Evolutionary conservation across 83 land plant species (phyloP), one percentile per base, ranked within the genome.

Genomic region (Diphasiastrum complanatum): DNA sequence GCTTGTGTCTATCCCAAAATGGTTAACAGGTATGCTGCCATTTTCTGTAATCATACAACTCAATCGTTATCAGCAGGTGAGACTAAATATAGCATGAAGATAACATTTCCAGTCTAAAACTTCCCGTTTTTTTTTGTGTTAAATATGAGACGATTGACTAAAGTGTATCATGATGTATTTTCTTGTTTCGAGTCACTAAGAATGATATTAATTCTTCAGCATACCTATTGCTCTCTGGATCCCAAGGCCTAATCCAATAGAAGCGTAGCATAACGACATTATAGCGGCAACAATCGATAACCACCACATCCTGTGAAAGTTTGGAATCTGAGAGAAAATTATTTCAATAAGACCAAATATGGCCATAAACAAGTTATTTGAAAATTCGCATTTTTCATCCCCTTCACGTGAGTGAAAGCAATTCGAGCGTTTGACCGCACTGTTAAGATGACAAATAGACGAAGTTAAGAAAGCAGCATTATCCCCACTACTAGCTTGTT

Each of bases 241-340:
- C 49, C 49, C 49, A 3, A 47, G 10, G 19, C 49, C 49, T 4
- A 47, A 19, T 10, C 49, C 49, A 47, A 47, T 47, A 12, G 24
- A 47, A 3, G 49, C 19, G 49, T 47, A 47, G 3, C 24, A 47
- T 4, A 47, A 47, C 11, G 49, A 47, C 49, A 47, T 47, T 3
- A 10, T 12, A 19, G 49, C 49, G 2, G 49, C 49, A 47, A 47
- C 6, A 47, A 47, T 47, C 3, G 49, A 47, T 19, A 47, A 25
- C 49, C 49, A 47, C 49, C 49, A 47, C 49, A 47, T 4, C 10
- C 24, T 12, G 49, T 25, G 19, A 12, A 47, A 47, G 24, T 47
- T 47, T 20, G 49, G 49, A 47, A 47, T 47, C 49, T 47, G 49
- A 47, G 49, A 47, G 24, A 47, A 25, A 47, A 47, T 19, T 4